A percentile compares a stretch with the other conserved stretches of the same genome.
Conservation (phyloP, 73 alveolate genomes). For the Symbiodinium natans region DNA sequence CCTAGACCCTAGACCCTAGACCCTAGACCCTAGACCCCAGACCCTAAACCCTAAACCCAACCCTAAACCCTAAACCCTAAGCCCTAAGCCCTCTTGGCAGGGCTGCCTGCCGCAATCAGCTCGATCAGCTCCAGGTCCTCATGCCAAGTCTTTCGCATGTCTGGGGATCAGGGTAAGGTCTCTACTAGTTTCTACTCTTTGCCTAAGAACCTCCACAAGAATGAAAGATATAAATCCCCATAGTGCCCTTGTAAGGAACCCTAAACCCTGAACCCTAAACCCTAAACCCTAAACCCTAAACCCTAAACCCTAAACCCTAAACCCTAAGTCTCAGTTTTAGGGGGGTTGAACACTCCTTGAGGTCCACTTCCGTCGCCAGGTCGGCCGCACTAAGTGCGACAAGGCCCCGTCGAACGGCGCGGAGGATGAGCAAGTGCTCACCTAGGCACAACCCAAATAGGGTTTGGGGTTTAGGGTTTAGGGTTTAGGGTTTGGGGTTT, state of each 20-base stretch:
- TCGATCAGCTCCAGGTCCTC: not conserved
- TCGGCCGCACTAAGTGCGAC: not conserved
- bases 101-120: not conserved
- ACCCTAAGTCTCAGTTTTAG: not conserved
- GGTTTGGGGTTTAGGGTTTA: not conserved
- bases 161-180: no score
- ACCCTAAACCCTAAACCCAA: no score
- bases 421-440: not conserved
- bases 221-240: no score
- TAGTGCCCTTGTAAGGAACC: not conserved
- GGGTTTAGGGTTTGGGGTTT: not conserved
- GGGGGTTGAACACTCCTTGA: not conserved
- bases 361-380: not conserved
- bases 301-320: not conserved
- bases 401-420: slow-evolving; percentile 12
- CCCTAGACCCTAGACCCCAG: no score
- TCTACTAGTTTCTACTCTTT: no score
- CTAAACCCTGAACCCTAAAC: not conserved
- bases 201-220: no score
- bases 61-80: no score
- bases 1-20: not conserved
- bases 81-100: not conserved
- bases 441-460: not conserved
- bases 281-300: not conserved
- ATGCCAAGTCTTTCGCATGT: no score